Evolutionary conservation across 1,284 basidiomycete species (phyloP), one percentile per base, ranked within the genome.

Genomic region (Trametes pubescens): DNA sequence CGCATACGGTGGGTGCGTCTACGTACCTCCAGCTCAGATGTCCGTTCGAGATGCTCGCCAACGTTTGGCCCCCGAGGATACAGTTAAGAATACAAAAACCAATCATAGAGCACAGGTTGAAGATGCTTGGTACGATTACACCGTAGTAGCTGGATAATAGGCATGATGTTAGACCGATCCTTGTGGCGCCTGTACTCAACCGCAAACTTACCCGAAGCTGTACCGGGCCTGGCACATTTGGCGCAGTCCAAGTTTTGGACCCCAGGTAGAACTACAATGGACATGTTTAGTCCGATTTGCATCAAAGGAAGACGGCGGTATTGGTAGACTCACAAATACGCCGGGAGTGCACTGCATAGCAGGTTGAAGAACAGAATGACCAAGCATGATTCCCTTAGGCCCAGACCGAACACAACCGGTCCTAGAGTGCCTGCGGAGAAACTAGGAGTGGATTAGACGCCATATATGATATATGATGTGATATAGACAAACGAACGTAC

Each of bases 191-290:
- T n/a, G n/a, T n/a, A n/a, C n/a, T 16, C 13, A 43, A 11, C 8
- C 22, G 16, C 29, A 38, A 5, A 75, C 84, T 40, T 48, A 91
- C 86, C 92, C 93, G 73, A 94, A 93, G 40, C 86, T 89, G 76
- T 90, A 92, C 26, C 91, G 81, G 7, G 94, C 88, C 64, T 89
- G 86, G 22, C 93, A 87, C 91, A 96, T 94, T 71, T 95, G 94
- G n/a, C 94, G 84, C 79, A 96, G 85, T 10, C 94, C 95, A 0
- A 92, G 81, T 74, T 88, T 90, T 0, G 93, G 91, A n/a, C 95
- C 94, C 86, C 92, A 95, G 44, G 90, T 93, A 14, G 89, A 83
- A 57, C 91, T 93, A 57, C n/a, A 49, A 7, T 48, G 14, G 21
- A 54, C 40, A 38, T 14, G 2, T n/a, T 16, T 53, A 8, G 29